Evolutionary conservation across 2,329 filamentous ascomycete species (phyloP).

Genomic region (Cryphonectria naterciae): DNA sequence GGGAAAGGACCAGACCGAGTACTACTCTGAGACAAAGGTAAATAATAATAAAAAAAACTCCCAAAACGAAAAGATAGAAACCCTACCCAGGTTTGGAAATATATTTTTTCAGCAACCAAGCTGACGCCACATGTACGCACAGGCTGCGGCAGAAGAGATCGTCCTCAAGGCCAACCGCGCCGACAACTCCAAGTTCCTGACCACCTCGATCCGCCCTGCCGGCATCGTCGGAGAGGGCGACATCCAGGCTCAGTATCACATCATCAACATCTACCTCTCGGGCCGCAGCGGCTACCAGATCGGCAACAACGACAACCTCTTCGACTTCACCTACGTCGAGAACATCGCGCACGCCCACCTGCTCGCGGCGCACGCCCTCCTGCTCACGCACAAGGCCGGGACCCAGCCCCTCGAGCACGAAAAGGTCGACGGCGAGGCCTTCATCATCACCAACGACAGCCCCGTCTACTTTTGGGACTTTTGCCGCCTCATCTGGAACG

Average conservation of each 20-base stretch:
- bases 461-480: constrained; percentile 94
- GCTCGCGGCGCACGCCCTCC: constrained; percentile 75
- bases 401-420: constrained; percentile 72
- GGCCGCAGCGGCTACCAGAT: constrained; percentile 78
- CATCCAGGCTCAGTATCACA: constrained; percentile 71
- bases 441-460: constrained; percentile 88
- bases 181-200: constrained; percentile 65
- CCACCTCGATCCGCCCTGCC: constrained; percentile 80
- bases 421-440: constrained; percentile 80
- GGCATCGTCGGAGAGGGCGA: constrained; percentile 94
- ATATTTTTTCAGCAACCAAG: constrained; percentile 3
- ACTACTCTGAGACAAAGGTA: constrained; percentile 92
- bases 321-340: constrained; percentile 68
- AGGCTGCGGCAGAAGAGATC: constrained; percentile 79
- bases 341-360: constrained; percentile 78
- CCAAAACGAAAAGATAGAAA: background rate
- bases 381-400: constrained; percentile 59
- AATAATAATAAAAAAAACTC: constrained; percentile 8
- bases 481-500: constrained; percentile 75
- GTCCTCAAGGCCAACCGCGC: constrained; percentile 76
- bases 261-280: constrained; percentile 72
- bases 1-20: constrained; percentile 72
- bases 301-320: constrained; percentile 68
- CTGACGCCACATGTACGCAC: background rate
- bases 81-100: background rate